A percentile compares a stretch with the other conserved stretches of the same genome.
These are phyloP conservation scores for Sclerotinia glacialis DNA, from an alignment of 2,329 filamentous ascomycete species.

Conservation along the genomic window DNA sequence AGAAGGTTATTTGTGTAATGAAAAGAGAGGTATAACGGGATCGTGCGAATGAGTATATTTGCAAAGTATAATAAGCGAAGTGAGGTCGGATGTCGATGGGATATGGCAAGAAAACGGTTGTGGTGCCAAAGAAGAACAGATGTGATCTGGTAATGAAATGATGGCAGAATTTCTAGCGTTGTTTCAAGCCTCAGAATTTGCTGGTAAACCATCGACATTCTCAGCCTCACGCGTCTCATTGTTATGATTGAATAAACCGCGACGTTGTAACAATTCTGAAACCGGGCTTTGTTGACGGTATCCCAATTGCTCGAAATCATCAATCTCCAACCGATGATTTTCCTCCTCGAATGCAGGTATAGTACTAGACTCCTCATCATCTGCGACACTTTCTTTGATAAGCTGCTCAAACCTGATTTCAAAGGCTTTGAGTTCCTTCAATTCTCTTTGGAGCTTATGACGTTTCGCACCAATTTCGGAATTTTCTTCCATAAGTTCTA, in stretches of 20 bases:
- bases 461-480: neutral
- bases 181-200: no score
- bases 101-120: neutral
- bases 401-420: neutral
- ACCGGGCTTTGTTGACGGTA: neutral
- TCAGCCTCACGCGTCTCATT: neutral
- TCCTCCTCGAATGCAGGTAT: neutral
- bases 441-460: neutral
- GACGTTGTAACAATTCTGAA: neutral
- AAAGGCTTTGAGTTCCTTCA: neutral
- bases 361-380: neutral
- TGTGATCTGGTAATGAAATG: neutral
- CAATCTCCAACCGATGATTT: neutral
- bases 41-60: neutral
- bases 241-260: accelerated
- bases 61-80: neutral
- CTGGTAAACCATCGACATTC: neutral
- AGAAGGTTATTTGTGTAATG: neutral
- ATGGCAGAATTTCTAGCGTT: neutral
- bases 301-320: neutral
- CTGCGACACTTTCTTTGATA: neutral
- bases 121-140: neutral
- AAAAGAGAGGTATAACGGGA: neutral
- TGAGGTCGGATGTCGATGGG: neutral
- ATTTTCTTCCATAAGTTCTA: conserved; percentile 7